Base-by-base conservation (phyloP, 2,329 filamentous ascomycete genomes). In the Fusarium haematococcum region DNA sequence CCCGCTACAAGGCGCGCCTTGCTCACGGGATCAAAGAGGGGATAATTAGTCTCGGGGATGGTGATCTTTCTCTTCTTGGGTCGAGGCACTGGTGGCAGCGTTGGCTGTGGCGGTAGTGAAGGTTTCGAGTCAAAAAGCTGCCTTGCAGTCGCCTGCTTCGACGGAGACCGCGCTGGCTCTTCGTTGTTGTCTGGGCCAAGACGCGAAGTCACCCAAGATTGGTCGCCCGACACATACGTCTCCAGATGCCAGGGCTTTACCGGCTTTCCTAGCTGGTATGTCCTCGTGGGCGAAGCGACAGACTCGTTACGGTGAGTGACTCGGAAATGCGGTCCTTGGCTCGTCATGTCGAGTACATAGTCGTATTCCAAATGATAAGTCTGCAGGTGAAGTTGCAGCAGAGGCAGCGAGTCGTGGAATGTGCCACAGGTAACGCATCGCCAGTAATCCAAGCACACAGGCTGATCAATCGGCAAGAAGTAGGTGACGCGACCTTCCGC, bases 1-100 rank as follows among this genome's bases (percentile, higher is more conserved):
- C 88, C 88, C 1, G 88, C 84, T 35, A 84, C 83, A 25, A 91
- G 83, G 9, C 81, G 82, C 10, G 85, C 84, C 76, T 89, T 90
- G 81, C 87, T 90, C 13, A 90, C 83, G 2, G 88, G 86, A 75
- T 91, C 88, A 68, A 86, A 91, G n/a, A 91, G 84, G 8, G 86
- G 85, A 65, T 89, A 87, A 30, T 84, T 85, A 10, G 85, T 88
- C 6, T 85, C 79, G 9, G 88, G 89, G 37, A 90, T 85, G 27
- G 85, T 64, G 27, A 86, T 78, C 73, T 82, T 66, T 52, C 67
- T 82, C 41, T 68, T 71, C 54, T 78, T 67, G 57, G 71, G 57
- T 67, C 67, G 63, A 57, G 57, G 59, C 35, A 33, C 57, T 37
- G 45, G 62, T 41, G 60, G 52, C 23, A 61, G 65, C 16, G 39